Evolutionary conservation across 2,329 filamentous ascomycete genomes (phyloP), one percentile per base, ranked within the genome.

Genomic region (Trichoderma lentiforme): DNA sequence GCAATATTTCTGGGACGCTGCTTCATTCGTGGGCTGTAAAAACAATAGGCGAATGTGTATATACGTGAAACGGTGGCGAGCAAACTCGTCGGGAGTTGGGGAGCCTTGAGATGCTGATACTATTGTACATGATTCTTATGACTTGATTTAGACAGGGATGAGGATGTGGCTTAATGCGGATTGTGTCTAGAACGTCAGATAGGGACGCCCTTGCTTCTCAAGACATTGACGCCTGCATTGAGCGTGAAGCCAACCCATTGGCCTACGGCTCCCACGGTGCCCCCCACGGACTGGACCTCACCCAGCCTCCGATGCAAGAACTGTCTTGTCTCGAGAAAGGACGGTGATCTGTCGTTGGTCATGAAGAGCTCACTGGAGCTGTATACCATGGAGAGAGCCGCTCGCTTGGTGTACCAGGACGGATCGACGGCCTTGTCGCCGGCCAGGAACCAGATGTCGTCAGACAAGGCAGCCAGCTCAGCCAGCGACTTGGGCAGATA

Each of bases 401-500:
- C 87, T 63, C 88, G 86, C 79, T 89, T 89, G 71, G 87, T 84
- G 78, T 99, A 99, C 96, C 96, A 99, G 5, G 90, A 91, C 4
- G 89, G 88, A 81, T 98, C 95, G 73, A 98, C 93, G 26, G 91
- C 88, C 26, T 84, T 86, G 81, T 98, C 96, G 65, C 94, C 93
- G 0, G 95, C 89, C 4, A 97, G 88, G 78, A 92, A 94, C 87
- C 92, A 93, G 66, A 99, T 97, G 81, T 99, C 96, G 80, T 98
- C 95, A n/a, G 92, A 88, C 5, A 99, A 89, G 64, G 88, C 85
- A 56, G 92, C 90, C 4, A 99, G 88, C 83, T 98, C 96, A 58
- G 87, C 87, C 3, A 98, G 80, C 0, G 94, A 95, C 9, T 89
- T 83, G 0, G 93, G 89, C 39, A 97, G 87, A 80, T 95, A 92